Base-by-base conservation (phyloP, 2,329 filamentous ascomycete species). In the Fusarium dimerum region DNA sequence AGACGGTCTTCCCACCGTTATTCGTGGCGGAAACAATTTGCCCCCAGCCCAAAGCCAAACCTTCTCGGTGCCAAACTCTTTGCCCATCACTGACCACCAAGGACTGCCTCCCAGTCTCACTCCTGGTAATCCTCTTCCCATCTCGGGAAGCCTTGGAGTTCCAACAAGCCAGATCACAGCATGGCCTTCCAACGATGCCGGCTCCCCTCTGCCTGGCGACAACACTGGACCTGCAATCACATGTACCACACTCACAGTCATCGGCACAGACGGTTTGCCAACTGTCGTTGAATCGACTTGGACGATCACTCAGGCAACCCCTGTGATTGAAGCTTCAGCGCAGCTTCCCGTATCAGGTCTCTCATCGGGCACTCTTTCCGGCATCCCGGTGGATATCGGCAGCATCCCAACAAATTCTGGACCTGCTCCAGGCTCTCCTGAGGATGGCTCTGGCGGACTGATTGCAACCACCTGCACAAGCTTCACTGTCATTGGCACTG, bases 221-320 rank as follows among this genome's bases (percentile, higher is more conserved):
- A 47, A 17, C 38, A 17, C 56, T 47, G 47, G 15, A n/a, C 40
- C 41, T 32, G 57, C 50, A 17, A 41, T 63, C 39, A 66, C 57
- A 1, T 64, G 59, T 18, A 58, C 62, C 10, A 66, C 59, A 17
- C 55, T 68, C 42, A 72, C 68, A 13, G 55, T 71, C 41, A 58
- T 65, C 39, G 71, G 71, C 3, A 38, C 65, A n/a, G 61, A 73
- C 53, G 70, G 69, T 6, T 53, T 63, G 38, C 65, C 68, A 11
- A 73, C 71, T 10, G 60, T 71, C 11, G 52, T 73, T 17, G 66
- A 73, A 39, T 72, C 71, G 9, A 69, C 66, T 15, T 65, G 69
- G 62, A 59, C 71, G 17, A 52, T 67, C 13, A 60, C 67, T 44
- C 30, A 43, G 9, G 51, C 43, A 34, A 58, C 54, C 11, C 54